Evolutionary conservation across 2,329 filamentous ascomycete genomes (phyloP).

Genomic region (Aspergillus pseudonomiae): DNA sequence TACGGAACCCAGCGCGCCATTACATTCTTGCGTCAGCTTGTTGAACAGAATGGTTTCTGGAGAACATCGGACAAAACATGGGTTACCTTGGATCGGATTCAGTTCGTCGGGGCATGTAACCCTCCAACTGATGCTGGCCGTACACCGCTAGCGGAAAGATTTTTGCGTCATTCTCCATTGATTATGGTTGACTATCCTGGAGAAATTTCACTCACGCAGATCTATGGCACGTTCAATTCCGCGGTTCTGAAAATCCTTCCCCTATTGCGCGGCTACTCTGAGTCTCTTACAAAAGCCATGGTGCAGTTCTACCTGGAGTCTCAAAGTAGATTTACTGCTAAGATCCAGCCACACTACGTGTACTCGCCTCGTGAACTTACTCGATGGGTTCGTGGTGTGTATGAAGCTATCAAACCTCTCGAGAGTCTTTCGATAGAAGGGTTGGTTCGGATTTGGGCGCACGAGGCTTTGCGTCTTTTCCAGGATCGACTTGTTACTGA

Average conservation of each 20-base stretch:
- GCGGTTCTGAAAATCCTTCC: slow-evolving; percentile 97
- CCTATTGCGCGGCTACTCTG: slow-evolving; percentile 89
- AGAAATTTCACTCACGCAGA: slow-evolving; percentile 90
- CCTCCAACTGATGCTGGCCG: slow-evolving; percentile 95
- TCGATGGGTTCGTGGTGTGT: slow-evolving; percentile 94
- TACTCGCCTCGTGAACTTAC: slow-evolving; percentile 99
- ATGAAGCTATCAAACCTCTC: slow-evolving; percentile 92
- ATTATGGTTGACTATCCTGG: slow-evolving; percentile 99
- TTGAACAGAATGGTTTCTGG: slow-evolving; percentile 99
- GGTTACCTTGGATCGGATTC: slow-evolving; percentile 96
- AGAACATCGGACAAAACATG: slow-evolving; percentile 94
- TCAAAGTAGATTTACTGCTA: slow-evolving; percentile 89
- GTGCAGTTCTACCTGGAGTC: slow-evolving; percentile 95
- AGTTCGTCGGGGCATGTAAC: slow-evolving; percentile 98
- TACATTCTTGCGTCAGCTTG: slow-evolving; percentile 93
- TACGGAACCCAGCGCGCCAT: slow-evolving; percentile 98
- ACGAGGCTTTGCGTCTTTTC: slow-evolving; percentile 94
- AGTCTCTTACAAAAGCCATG: slow-evolving; percentile 95
- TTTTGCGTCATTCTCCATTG: slow-evolving; percentile 94
- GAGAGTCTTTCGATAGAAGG: slow-evolving; percentile 88
- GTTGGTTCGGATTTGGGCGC: slow-evolving; percentile 94
- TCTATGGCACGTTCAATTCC: slow-evolving; percentile 97
- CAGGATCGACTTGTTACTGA: slow-evolving; percentile 95
- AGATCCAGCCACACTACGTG: slow-evolving; percentile 98
- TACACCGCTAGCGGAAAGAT: slow-evolving; percentile 89